Percentiles rank a stretch among this genome's conserved stretches.
phyloP scores from a whole-genome alignment of 2,329 filamentous ascomycete genomes.

The Byssoonygena ceratinophila region DNA sequence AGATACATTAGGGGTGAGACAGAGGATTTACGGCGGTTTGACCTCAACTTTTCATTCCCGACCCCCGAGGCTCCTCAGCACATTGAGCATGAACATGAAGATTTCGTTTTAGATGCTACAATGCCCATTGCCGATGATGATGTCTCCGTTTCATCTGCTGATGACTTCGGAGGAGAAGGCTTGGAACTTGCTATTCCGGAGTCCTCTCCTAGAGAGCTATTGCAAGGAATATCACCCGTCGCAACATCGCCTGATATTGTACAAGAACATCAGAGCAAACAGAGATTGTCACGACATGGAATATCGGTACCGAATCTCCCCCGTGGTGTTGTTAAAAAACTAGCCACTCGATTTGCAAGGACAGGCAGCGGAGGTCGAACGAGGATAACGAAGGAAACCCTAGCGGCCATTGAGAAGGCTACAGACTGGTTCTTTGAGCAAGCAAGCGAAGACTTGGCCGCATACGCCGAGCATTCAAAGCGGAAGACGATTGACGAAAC shows the following conservation, averaged over 20 bases:
- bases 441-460: slow-evolving; percentile 64
- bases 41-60: slow-evolving; percentile 34
- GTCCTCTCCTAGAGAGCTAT: not conserved
- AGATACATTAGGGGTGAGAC: slow-evolving; percentile 31
- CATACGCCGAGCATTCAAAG: slow-evolving; percentile 70
- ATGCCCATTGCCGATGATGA: slow-evolving; percentile 23
- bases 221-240: slow-evolving; percentile 10
- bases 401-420: slow-evolving; percentile 65
- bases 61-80: slow-evolving; percentile 27
- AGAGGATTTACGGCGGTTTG: slow-evolving; percentile 34
- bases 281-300: slow-evolving; percentile 57
- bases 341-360: slow-evolving; percentile 56
- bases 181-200: slow-evolving; percentile 26
- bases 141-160: slow-evolving; percentile 22
- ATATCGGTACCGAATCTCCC: slow-evolving; percentile 68
- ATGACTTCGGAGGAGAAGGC: slow-evolving; percentile 24
- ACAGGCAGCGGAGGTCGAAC: slow-evolving; percentile 54
- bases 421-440: slow-evolving; percentile 92
- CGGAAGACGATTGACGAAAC: slow-evolving; percentile 77
- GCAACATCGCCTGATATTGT: not conserved
- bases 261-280: slow-evolving; percentile 25
- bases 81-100: slow-evolving; percentile 27
- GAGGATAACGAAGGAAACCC: slow-evolving; percentile 61
- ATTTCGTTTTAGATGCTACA: slow-evolving; percentile 26
- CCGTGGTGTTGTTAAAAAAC: slow-evolving; percentile 57